Evolutionary conservation across 2,329 filamentous ascomycete genomes (phyloP).

Genomic region (Hymenoscyphus fraxineus): DNA sequence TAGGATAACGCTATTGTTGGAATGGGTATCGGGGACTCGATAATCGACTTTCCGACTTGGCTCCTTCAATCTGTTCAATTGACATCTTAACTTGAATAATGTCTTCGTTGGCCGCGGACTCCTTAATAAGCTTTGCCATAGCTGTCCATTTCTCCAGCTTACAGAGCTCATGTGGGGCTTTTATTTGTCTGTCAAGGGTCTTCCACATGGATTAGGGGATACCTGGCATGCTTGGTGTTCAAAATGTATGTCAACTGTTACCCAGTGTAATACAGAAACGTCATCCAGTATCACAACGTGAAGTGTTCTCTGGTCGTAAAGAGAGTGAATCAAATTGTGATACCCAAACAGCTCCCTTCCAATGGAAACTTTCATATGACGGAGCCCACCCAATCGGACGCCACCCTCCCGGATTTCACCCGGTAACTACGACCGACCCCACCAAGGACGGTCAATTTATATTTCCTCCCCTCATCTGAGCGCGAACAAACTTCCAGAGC

Average conservation of each 20-base stretch:
- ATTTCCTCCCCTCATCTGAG: not conserved
- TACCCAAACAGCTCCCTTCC: not conserved
- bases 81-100: no score
- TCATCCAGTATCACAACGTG: not conserved
- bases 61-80: no score
- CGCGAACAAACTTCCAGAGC: not conserved
- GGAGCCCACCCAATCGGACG: not conserved
- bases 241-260: not conserved
- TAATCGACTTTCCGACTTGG: no score
- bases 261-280: not conserved
- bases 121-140: no score
- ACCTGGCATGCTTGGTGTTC: not conserved
- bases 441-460: not conserved
- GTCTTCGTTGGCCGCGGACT: no score
- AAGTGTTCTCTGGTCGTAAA: not conserved
- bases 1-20: no score
- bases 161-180: not conserved
- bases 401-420: not conserved
- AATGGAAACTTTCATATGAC: not conserved
- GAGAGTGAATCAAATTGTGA: not conserved
- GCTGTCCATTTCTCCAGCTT: not conserved
- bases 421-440: not conserved
- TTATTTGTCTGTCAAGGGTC: not conserved
- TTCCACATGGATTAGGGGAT: conserved; percentile 30
- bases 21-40: no score